Conservation (phyloP, 2,329 filamentous ascomycete genomes). For the Cytospora leucostoma region DNA sequence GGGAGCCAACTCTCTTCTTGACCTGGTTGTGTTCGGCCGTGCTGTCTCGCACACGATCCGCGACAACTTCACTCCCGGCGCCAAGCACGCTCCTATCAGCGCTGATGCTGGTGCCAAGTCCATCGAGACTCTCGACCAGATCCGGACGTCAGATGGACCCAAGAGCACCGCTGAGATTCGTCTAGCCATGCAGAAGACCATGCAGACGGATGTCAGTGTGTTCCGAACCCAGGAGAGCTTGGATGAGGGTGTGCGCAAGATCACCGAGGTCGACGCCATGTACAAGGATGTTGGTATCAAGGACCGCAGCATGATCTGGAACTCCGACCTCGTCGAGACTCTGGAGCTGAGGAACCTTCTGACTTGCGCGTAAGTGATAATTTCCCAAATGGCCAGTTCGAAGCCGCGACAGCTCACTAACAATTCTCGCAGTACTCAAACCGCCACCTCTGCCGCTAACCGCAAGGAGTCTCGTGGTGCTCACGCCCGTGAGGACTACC, state of each 20-base stretch:
- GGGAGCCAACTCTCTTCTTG: constrained; percentile 95
- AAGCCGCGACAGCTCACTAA: constrained; percentile 3
- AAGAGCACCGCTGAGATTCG: constrained; percentile 89
- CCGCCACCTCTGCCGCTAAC: constrained; percentile 84
- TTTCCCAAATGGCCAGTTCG: not conserved
- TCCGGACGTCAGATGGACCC: constrained; percentile 80
- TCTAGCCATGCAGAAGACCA: constrained; percentile 93
- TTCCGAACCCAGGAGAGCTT: constrained; percentile 94
- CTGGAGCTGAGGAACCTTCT: constrained; percentile 93
- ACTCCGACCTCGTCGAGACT: constrained; percentile 94
- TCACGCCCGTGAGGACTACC: constrained; percentile 94
- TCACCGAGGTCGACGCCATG: constrained; percentile 77
- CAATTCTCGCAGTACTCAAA: constrained; percentile 69
- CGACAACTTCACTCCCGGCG: constrained; percentile 85
- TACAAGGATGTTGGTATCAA: constrained; percentile 89
- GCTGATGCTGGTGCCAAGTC: constrained; percentile 87
- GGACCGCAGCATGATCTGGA: constrained; percentile 99
- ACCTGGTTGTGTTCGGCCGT: constrained; percentile 96
- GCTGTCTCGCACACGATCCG: constrained; percentile 96
- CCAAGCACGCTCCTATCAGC: constrained; percentile 74
- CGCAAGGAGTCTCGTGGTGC: constrained; percentile 97
- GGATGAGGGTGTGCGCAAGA: constrained; percentile 89
- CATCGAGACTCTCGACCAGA: constrained; percentile 81
- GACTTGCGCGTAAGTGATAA: constrained; percentile 81
- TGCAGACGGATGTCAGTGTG: constrained; percentile 96